Percentiles rank a stretch among this genome's conserved stretches.
Evolutionary conservation across 495 filamentous ascomycete genomes (phyloP).

Genomic region (Jackrogersella multiformis): DNA sequence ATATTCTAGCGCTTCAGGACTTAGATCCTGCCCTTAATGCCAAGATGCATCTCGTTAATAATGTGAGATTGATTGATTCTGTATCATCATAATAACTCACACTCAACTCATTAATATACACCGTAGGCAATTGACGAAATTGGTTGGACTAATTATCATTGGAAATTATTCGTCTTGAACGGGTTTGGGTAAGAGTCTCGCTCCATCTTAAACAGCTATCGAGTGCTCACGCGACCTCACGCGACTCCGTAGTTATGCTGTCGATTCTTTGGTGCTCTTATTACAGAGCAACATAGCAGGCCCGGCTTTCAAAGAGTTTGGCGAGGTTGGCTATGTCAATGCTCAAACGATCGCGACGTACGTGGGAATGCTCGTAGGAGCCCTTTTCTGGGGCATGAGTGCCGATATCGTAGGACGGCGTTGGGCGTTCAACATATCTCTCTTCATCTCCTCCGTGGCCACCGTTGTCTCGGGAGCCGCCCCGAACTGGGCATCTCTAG

Average conservation of each 20-base stretch:
- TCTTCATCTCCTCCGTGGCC: conserved; percentile 73
- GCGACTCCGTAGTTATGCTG: conserved; percentile 63
- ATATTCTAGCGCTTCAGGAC: conserved; percentile 61
- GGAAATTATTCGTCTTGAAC: conserved; percentile 71
- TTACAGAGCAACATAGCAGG: conserved; percentile 71
- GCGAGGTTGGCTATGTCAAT: conserved; percentile 58
- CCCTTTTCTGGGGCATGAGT: conserved; percentile 82
- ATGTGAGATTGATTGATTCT: conserved; percentile 57
- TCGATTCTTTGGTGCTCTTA: conserved; percentile 73
- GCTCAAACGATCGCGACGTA: conserved; percentile 71
- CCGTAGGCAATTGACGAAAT: conserved; percentile 78
- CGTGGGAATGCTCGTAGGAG: conserved; percentile 75
- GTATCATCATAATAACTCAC: conserved; percentile 3
- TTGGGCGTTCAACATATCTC: conserved; percentile 77
- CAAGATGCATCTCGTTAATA: conserved; percentile 76
- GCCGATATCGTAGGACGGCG: conserved; percentile 76
- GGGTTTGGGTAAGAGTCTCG: conserved; percentile 67
- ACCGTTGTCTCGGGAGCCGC: conserved; percentile 74
- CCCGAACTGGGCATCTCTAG: conserved; percentile 72
- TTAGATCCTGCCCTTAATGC: conserved; percentile 71
- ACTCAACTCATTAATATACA: conserved; percentile 13
- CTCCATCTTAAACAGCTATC: background rate
- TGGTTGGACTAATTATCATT: conserved; percentile 73
- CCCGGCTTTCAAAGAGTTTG: conserved; percentile 67
- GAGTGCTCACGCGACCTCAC: conserved; percentile 23